Base-by-base conservation (phyloP, 1,284 basidiomycete species). In the Mycena sp. region DNA sequence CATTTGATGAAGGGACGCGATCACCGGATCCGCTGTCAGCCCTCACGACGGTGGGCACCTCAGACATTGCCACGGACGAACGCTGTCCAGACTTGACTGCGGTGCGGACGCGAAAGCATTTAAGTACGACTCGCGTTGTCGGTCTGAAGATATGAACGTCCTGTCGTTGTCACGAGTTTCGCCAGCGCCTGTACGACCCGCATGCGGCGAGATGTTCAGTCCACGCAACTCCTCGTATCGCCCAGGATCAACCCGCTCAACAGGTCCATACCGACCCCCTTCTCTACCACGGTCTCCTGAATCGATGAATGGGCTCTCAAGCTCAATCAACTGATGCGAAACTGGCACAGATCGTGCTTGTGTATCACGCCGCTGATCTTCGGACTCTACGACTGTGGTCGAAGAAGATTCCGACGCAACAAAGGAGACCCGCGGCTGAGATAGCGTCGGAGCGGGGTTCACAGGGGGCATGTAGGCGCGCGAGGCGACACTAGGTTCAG, bases 171-270 rank as follows among this genome's bases (percentile, higher is more conserved):
- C 32, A 9, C 32, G 32, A 14, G 14, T 9, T 35, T 35, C 9
- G 32, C 9, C 32, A 7, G 32, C 7, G 7, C 32, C 32, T 52
- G 25, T 12, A 52, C 12, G 7, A 17, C 29, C 28, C 26, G 12
- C 35, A 53, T 44, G 54, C 19, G 10, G 32, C 29, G 32, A 35
- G 32, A 66, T 63, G 38, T 53, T 58, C 12, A 66, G 30, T 7
- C 64, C 64, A 4, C 64, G 64, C 10, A 66, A 25, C 29, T 66
- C 64, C 40, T 66, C 64, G 57, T 61, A 58, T 52, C 41, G 21
- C n/a, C 51, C 53, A 3, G 46, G 32, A 35, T 63, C 52, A 35
- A 35, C 9, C 32, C 21, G 32, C 57, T 56, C 32, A 57, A 6
- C 6, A 59, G 64, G 6, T 26, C 35, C 9, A 9, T 14, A 35